Base-by-base conservation (phyloP, 2,329 filamentous ascomycete genomes). In the Dactylellina sp. region DNA sequence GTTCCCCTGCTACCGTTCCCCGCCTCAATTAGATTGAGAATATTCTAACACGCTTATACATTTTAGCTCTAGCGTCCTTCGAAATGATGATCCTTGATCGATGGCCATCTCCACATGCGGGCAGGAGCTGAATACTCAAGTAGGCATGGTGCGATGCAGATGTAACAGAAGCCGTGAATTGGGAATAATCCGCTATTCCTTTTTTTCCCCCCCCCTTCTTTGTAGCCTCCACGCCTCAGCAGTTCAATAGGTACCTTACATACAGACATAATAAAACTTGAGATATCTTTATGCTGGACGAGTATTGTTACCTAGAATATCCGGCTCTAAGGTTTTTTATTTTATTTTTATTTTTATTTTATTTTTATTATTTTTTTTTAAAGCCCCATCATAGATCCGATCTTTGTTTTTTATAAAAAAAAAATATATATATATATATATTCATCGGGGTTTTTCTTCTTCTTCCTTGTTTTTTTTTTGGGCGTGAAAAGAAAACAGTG, bases 21-120 rank as follows among this genome's bases (percentile, higher is more conserved):
- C 68, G 68, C 68, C 61, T 72, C 68, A 72, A 42, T 64, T 64
- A 72, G 60, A 72, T 72, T 60, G 60, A 64, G 40, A 50, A 22
- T 46, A 18, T 55, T 42, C 7, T 9, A 28, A 20, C 18, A 24
- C 22, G 20, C 20, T 24, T 32, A n/a, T 32, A 18, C 39, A 16
- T 20, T 53, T 37, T 49, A 25, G 35, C 18, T 39, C 44, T 72
- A 72, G 68, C 49, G 60, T 72, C 60, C 50, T 53, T 44, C 28
- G 25, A 44, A 25, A 32, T 39, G 25, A 57, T 46, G n/a, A 72
- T 72, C 68, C 68, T 44, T 72, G 68, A 72, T 72, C 68, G 68
- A 72, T 72, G 68, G 18, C 66, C 60, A 72, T 72, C 68, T 72
- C 68, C 68, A 72, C 60, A 72, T 72, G 68, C 68, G 68, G 68